These are phyloP conservation scores for Rosa hybrid DNA, from an alignment of 331 rosid species.

Conservation along the genomic window DNA sequence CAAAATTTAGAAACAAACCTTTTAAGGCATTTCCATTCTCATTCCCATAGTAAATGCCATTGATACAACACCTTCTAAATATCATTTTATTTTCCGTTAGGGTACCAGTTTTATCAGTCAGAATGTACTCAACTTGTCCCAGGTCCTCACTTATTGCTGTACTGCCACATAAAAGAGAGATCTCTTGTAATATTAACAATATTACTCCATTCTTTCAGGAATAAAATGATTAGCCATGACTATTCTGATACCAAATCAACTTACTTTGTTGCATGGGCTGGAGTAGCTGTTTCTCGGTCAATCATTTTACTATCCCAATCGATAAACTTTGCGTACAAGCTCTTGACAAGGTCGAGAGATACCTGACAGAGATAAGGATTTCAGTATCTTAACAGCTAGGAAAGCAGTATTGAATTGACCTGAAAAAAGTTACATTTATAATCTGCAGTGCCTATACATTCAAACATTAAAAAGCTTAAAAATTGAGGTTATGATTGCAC, in stretches of 20 bases:
- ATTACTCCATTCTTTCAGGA: neutral
- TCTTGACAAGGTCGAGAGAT: constrained; percentile 94
- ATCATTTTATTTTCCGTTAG: constrained; percentile 96
- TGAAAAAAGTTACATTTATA: neutral
- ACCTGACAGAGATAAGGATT: constrained; percentile 60
- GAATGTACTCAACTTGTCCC: constrained; percentile 98
- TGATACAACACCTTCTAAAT: constrained; percentile 91
- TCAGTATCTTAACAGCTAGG: constrained; percentile 26
- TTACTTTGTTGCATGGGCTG: constrained; percentile 97
- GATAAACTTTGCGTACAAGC: constrained; percentile 95
- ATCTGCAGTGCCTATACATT: neutral
- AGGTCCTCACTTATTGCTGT: constrained; percentile 99
- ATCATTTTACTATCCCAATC: constrained; percentile 93
- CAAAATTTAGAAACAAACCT: constrained; percentile 56
- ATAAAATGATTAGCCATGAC: neutral
- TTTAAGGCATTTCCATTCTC: constrained; percentile 90
- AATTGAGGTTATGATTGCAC: neutral
- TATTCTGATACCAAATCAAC: constrained; percentile 34
- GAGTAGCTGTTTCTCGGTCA: constrained; percentile 77
- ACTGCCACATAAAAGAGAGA: constrained; percentile 78
- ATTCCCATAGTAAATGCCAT: constrained; percentile 82
- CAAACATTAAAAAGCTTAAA: neutral
- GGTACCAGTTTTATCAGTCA: constrained; percentile 99
- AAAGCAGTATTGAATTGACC: neutral
- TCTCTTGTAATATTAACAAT: constrained; percentile 40